phyloP scores from a whole-genome alignment of 2,329 filamentous ascomycete genomes.

The Gnomoniopsis smithogilvyi region DNA sequence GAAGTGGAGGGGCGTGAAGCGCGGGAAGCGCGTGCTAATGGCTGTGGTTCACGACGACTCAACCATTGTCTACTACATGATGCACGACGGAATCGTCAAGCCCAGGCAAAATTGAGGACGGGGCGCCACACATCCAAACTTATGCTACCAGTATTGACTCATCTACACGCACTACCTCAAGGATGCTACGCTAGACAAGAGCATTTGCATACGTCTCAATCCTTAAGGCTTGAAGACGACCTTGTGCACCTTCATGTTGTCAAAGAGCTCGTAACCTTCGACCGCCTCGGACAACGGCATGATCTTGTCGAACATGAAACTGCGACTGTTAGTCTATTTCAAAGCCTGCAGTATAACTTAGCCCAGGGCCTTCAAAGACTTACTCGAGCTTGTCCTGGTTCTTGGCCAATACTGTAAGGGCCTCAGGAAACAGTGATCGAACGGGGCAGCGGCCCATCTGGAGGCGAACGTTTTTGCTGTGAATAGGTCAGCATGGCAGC shows the following conservation, averaged over 20 bases:
- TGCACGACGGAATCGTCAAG: conserved; percentile 85
- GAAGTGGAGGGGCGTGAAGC: conserved; percentile 41
- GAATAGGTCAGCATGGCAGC: conserved; percentile 22
- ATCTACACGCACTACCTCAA: background rate
- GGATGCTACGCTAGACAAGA: background rate
- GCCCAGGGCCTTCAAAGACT: conserved; percentile 26
- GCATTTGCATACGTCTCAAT: background rate
- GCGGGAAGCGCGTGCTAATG: conserved; percentile 68
- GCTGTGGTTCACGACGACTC: conserved; percentile 77
- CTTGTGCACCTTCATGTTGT: conserved; percentile 71
- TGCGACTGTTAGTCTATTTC: conserved; percentile 25
- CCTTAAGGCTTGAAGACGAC: conserved; percentile 60
- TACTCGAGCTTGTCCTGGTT: conserved; percentile 66
- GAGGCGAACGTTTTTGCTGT: conserved; percentile 66
- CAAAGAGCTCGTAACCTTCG: conserved; percentile 68
- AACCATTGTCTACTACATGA: conserved; percentile 79
- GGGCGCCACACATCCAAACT: background rate
- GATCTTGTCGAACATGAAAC: conserved; percentile 75
- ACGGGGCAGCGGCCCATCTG: conserved; percentile 79
- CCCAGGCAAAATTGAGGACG: conserved; percentile 69
- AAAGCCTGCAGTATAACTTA: background rate
- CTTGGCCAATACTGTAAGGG: conserved; percentile 61
- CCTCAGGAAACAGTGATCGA: conserved; percentile 64
- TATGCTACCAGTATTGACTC: background rate
- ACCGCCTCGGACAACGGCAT: conserved; percentile 67